Percentiles rank a stretch among this genome's conserved stretches.
Conservation (phyloP, 805 yeast species). For the Sungouiella blattae region DNA sequence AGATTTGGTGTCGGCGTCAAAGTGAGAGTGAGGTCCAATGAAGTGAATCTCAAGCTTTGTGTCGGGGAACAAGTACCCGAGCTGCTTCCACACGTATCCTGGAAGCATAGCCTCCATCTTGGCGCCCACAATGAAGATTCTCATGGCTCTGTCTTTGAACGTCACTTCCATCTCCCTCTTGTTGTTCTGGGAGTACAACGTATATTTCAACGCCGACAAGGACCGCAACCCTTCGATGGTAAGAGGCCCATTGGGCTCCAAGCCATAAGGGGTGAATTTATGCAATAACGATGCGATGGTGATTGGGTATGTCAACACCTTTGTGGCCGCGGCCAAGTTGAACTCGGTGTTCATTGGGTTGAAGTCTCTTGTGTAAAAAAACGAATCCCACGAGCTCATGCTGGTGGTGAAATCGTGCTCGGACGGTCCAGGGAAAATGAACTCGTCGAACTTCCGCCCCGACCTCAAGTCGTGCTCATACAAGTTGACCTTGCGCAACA, state of each 20-base stretch:
- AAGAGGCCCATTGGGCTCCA: constrained; percentile 81
- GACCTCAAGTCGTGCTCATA: constrained; percentile 94
- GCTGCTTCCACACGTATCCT: constrained; percentile 92
- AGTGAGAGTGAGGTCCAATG: constrained; percentile 89
- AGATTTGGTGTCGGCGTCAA: constrained; percentile 62
- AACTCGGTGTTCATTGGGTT: constrained; percentile 96
- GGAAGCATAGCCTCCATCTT: constrained; percentile 93
- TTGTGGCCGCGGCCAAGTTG: constrained; percentile 92
- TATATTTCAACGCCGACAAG: constrained; percentile 85
- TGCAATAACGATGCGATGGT: constrained; percentile 84
- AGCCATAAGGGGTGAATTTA: constrained; percentile 77
- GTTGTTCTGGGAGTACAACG: constrained; percentile 67
- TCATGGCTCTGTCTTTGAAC: constrained; percentile 81
- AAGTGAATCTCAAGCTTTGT: constrained; percentile 83
- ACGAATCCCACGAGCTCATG: constrained; percentile 86
- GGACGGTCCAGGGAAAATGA: constrained; percentile 83
- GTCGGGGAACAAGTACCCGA: constrained; percentile 80
- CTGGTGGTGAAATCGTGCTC: constrained; percentile 73
- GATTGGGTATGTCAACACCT: constrained; percentile 88
- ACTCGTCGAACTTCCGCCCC: constrained; percentile 93
- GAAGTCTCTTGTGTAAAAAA: constrained; percentile 87
- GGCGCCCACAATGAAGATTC: constrained; percentile 87
- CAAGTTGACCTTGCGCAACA: constrained; percentile 80
- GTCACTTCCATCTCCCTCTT: constrained; percentile 47
- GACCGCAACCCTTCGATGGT: constrained; percentile 92